Base-by-base conservation (phyloP, 2,329 filamentous ascomycete species). In the Diplodia sapinea region DNA sequence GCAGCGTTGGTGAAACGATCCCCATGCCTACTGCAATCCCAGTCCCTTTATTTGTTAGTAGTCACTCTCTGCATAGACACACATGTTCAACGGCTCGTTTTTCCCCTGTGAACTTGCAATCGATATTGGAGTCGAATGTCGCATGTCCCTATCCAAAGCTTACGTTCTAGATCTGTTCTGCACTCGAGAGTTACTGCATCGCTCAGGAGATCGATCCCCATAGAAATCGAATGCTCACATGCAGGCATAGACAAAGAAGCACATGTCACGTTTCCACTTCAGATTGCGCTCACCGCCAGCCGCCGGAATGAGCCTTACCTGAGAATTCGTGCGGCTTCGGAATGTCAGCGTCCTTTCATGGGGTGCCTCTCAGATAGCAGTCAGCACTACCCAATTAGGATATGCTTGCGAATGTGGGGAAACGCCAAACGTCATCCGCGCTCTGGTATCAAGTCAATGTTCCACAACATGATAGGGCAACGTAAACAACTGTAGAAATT, bases 351-450 rank as follows among this genome's bases (percentile, higher is more conserved):
- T 31, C 50, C 4, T 26, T 9, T 26, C 23, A 26, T 26, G 20
- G 13, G 13, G 12, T 23, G 20, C 20, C 20, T 23, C 51, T 54
- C 51, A 8, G 52, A 31, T 23, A 38, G 11, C 29, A 33, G 33
- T 38, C 54, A 12, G n/a, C 54, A 38, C 8, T 6, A 20, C n/a
- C 33, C 9, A 20, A 56, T 13, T 38, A n/a, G 54, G 54, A 56
- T 40, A 56, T 5, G 33, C 33, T 56, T 56, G 54, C 54, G 54
- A 56, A 56, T 20, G 54, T 56, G 54, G 54, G 54, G 54, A 23
- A 56, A 12, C 33, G 31, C 8, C 17, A 23, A 56, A 12, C 33
- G 31, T n/a, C 17, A 20, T 20, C 43, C 20, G 43, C 11, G 43
- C 17, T 20, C 17, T 7, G n/a, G n/a, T 47, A 11, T 9, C 43